Base-by-base conservation (phyloP, 805 yeast genomes). In the Candida cerambycidarum region DNA sequence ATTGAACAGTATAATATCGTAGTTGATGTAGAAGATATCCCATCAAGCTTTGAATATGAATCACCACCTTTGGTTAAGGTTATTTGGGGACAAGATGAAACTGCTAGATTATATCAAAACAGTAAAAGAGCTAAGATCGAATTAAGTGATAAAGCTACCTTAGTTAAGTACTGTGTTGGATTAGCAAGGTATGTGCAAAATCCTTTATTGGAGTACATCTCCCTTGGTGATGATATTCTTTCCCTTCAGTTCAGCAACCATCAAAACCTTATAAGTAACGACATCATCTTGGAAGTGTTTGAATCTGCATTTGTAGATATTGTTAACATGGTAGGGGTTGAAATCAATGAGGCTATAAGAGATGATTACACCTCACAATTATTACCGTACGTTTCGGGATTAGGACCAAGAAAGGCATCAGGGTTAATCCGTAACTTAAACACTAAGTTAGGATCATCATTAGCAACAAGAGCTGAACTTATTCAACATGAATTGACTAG, bases 331-430 rank as follows among this genome's bases (percentile, higher is more conserved):
- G 95, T 87, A 41, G 99, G 99, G 57, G 86, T 92, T 19, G 97
- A 92, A 52, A 83, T 93, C 55, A 92, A 93, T 55, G 90, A 84
- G 48, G 96, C 97, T 6, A 83, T 89, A 5, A 72, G 89, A 45
- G 86, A 85, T 43, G 71, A 80, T 1, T 86, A 88, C 55, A 65
- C 80, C 46, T 87, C 96, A 2, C 77, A 79, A 25, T 63, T 80
- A 40, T 69, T 93, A 47, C 93, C 82, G 23, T 93, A 78, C 58
- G 79, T 93, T 39, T 80, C 95, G 7, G 99, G 99, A 17, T 73
- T 93, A 46, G 99, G 99, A 32, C 95, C 96, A 39, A 83, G 99
- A 69, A 93, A 93, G 63, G 92, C 98, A 0, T 76, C 85, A 19
- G 95, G 95, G 36, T 73, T 93, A 46, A 59, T 92, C 33, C 86